phyloP scores from a whole-genome alignment of 164 flowering plant species.

The Warburgia ugandensis region DNA sequence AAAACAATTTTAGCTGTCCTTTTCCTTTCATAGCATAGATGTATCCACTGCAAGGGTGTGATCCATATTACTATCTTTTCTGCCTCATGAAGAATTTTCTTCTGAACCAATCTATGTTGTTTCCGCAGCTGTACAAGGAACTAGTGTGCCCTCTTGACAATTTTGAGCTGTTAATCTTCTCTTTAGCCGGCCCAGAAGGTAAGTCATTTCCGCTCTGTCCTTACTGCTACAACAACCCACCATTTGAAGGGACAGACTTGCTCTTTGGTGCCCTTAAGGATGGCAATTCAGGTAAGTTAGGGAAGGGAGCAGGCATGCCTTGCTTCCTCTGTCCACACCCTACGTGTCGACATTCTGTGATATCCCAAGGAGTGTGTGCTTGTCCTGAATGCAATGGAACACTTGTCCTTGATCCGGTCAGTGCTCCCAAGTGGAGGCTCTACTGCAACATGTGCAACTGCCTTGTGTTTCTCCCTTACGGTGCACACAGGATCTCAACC shows the following conservation, averaged over 20 bases:
- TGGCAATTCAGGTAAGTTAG: constrained; percentile 34
- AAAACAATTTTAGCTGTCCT: too few species aligned
- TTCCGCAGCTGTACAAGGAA: constrained; percentile 84
- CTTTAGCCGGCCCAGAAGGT: constrained; percentile 81
- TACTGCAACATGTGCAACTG: constrained; percentile 88
- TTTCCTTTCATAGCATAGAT: too few species aligned
- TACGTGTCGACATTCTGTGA: constrained; percentile 80
- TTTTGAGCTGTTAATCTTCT: constrained; percentile 79
- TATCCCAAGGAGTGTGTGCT: constrained; percentile 92
- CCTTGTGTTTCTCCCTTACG: constrained; percentile 79
- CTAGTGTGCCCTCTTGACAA: constrained; percentile 91
- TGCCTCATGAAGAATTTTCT: neutral
- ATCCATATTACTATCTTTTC: neutral
- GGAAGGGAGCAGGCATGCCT: constrained; percentile 92
- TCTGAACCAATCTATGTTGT: neutral
- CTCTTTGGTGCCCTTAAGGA: constrained; percentile 40
- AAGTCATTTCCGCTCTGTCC: constrained; percentile 93
- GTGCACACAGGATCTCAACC: constrained; percentile 79
- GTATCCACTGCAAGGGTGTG: neutral
- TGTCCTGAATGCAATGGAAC: constrained; percentile 94
- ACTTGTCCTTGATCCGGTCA: constrained; percentile 81
- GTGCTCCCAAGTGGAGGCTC: constrained; percentile 93
- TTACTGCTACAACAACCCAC: constrained; percentile 90
- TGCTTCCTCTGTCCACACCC: constrained; percentile 94
- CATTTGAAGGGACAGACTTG: constrained; percentile 76